phyloP scores from a whole-genome alignment of 495 filamentous ascomycete genomes.

The Viridothelium virens region DNA sequence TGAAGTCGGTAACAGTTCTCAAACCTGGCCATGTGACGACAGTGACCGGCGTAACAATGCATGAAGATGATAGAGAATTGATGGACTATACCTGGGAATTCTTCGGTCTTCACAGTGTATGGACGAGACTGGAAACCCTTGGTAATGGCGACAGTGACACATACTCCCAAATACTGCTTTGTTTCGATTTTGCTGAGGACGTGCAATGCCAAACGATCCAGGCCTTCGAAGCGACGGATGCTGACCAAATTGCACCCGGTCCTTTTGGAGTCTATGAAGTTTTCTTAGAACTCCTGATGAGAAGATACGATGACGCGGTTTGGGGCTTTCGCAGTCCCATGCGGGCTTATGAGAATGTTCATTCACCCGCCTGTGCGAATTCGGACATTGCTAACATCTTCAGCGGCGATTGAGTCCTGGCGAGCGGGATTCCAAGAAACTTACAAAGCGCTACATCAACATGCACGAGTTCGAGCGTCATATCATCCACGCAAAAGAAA shows the following conservation, averaged over 20 bases:
- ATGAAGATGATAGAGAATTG: background rate
- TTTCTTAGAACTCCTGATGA: background rate
- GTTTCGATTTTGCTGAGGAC: background rate
- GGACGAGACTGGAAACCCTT: background rate
- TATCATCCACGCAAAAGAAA: background rate
- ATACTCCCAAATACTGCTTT: conserved; percentile 1
- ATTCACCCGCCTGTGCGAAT: background rate
- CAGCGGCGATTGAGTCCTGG: background rate
- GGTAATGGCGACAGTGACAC: background rate
- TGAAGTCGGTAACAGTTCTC: background rate
- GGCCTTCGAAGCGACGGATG: background rate
- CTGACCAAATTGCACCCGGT: background rate
- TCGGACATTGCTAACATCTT: background rate
- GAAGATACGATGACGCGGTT: background rate
- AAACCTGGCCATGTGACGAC: background rate
- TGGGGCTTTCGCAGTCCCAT: background rate
- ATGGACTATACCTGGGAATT: background rate
- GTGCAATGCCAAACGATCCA: background rate
- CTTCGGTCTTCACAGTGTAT: background rate
- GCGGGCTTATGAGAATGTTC: conserved; percentile 3
- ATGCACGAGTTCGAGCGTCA: conserved; percentile 5
- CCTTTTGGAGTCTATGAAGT: background rate
- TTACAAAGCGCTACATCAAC: background rate
- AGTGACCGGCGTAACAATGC: background rate
- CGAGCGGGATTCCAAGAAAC: background rate